Evolutionary conservation across 2,329 filamentous ascomycete genomes (phyloP), one percentile per base, ranked within the genome.

Genomic region (Calycina herbarum): DNA sequence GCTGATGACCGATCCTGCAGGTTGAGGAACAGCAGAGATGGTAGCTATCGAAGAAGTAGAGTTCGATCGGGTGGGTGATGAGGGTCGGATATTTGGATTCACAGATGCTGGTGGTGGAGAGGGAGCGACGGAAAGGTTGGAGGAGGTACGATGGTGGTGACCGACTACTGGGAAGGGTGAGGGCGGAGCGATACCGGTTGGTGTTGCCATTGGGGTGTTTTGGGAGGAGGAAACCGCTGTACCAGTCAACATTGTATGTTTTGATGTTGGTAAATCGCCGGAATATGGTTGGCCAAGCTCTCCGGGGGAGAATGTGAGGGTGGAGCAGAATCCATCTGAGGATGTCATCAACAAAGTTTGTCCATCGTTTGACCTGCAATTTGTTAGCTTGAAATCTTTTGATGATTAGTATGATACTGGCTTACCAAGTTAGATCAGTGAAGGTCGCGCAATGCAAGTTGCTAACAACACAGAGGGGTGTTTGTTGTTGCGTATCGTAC

Each of bases 381-480:
- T 4, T 40, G 60, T 70, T 66, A 73, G 69, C 59, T 40, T n/a
- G 33, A 48, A 38, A 20, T 24, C 20, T 13, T 35, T 31, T 2
- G 45, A 8, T 38, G 13, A 31, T n/a, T 71, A 77, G 4, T 65
- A 75, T 29, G 1, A 10, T 4, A 42, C 24, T 10, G 20, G 79
- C 89, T 78, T 86, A 97, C 95, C 95, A 99, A 40, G 93, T 90
- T 66, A 99, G 81, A 76, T 99, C 95, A 0, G 95, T 99, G 75
- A 99, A 99, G 0, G 95, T 98, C 4, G 95, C 94, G 77, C 94
- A 97, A 78, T 99, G 95, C 70, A 99, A 80, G 75, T 99, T 99
- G 84, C 93, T 98, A 59, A 99, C 94, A 48, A 98, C 85, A 76
- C 93, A 97, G 42, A 99, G 82, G 2, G 95, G 95, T 7, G 93